Conservation (phyloP, 495 filamentous ascomycete genomes). For the Annulohypoxylon nitens region DNA sequence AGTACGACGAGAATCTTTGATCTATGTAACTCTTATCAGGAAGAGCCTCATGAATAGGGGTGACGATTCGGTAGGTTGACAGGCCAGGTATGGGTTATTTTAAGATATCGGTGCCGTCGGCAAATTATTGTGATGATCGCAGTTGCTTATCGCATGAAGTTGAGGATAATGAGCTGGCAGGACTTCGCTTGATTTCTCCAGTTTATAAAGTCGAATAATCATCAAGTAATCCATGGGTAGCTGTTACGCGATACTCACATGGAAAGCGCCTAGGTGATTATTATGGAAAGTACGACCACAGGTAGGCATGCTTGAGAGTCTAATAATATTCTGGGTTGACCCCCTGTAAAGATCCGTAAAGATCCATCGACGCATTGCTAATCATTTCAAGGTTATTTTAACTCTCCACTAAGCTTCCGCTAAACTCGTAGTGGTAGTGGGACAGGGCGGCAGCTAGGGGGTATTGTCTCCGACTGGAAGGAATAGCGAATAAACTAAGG, state of each 20-base stretch:
- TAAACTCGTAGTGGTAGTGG: conserved; percentile 23
- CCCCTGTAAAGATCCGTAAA: conserved; percentile 8
- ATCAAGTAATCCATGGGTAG: neutral
- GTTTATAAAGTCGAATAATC: conserved; percentile 4
- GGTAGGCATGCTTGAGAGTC: neutral
- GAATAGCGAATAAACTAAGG: conserved; percentile 22
- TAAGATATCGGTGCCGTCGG: neutral
- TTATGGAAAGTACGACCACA: neutral
- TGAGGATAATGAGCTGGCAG: neutral
- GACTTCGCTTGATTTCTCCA: conserved; percentile 2
- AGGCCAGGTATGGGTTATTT: neutral
- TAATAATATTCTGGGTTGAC: neutral
- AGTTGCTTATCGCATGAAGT: neutral
- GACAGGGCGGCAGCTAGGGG: conserved; percentile 29
- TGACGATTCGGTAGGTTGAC: neutral
- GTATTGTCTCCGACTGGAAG: conserved; percentile 26
- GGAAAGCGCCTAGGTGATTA: too few relatives aligned
- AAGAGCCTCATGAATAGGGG: conserved; percentile 5
- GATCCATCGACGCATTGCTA: conserved; percentile 30
- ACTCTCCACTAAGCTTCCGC: conserved; percentile 23
- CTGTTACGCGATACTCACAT: conserved; percentile 2
- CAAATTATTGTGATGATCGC: neutral
- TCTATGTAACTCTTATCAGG: neutral
- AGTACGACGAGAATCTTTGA: neutral
- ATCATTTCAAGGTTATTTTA: conserved; percentile 22